Conservation (phyloP, 495 filamentous ascomycete genomes). For the Xylona heveae region DNA sequence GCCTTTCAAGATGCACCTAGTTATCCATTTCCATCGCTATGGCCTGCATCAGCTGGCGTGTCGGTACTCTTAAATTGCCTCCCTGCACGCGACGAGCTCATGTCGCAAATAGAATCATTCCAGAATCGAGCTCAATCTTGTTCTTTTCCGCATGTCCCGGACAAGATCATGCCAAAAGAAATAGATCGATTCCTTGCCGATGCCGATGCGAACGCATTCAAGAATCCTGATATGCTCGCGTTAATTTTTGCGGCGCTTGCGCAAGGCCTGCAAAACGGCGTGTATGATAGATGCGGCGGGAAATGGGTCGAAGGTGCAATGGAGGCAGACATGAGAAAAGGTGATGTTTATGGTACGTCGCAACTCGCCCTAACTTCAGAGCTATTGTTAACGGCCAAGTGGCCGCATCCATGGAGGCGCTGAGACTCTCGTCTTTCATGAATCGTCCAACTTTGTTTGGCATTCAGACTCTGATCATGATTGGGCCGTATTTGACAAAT, state of each 20-base stretch:
- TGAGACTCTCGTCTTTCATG: slow-evolving; percentile 24
- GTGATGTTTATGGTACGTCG: slow-evolving; percentile 20
- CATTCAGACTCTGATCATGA: slow-evolving; percentile 22
- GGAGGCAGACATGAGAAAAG: slow-evolving; percentile 14
- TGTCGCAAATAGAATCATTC: neutral
- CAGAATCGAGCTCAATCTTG: slow-evolving; percentile 7
- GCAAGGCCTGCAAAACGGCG: slow-evolving; percentile 20
- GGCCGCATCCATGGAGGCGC: slow-evolving; percentile 18
- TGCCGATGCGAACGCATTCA: slow-evolving; percentile 16
- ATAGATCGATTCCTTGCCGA: slow-evolving; percentile 21
- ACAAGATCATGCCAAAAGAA: slow-evolving; percentile 19
- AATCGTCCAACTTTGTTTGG: slow-evolving; percentile 22
- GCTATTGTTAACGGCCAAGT: slow-evolving; percentile 7
- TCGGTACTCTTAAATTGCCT: slow-evolving; percentile 1
- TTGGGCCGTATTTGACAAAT: slow-evolving; percentile 26
- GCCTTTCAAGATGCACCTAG: slow-evolving; percentile 1
- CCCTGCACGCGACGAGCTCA: neutral
- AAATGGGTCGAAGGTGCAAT: slow-evolving; percentile 19
- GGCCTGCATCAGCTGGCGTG: neutral
- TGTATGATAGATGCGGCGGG: slow-evolving; percentile 19
- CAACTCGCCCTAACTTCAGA: neutral
- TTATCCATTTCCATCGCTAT: neutral
- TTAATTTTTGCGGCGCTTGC: slow-evolving; percentile 25
- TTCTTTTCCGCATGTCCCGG: slow-evolving; percentile 23
- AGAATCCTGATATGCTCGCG: slow-evolving; percentile 23